phyloP scores from a whole-genome alignment of 257 asterid species.

The Lantana camara region DNA sequence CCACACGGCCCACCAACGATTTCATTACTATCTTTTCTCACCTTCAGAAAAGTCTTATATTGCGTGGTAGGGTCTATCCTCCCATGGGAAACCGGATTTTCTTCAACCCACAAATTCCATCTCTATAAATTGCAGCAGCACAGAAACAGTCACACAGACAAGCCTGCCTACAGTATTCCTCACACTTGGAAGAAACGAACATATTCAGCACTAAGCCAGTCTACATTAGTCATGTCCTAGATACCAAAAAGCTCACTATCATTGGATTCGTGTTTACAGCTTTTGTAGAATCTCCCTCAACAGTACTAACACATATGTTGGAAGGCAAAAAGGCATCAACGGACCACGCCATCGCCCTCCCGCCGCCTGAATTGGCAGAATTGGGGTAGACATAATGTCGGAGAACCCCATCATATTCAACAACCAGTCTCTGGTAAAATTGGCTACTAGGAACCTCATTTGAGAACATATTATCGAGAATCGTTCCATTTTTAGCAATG shows the following conservation, averaged over 20 bases:
- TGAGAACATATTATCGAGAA: background rate
- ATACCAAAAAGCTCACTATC: constrained; percentile 16
- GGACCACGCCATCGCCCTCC: constrained; percentile 35
- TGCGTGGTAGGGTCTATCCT: background rate
- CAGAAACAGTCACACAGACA: constrained; percentile 55
- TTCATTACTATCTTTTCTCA: background rate
- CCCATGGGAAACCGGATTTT: constrained; percentile 46
- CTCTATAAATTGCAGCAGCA: constrained; percentile 35
- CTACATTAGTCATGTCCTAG: constrained; percentile 1
- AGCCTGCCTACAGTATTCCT: constrained; percentile 31
- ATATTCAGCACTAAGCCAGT: constrained; percentile 46
- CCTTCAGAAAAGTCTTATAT: constrained; percentile 30
- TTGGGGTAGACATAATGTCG: constrained; percentile 33
- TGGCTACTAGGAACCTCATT: background rate
- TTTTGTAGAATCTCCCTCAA: constrained; percentile 19
- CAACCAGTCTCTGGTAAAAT: constrained; percentile 28
- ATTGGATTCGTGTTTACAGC: constrained; percentile 24
- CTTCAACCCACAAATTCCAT: constrained; percentile 44
- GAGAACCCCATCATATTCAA: constrained; percentile 39
- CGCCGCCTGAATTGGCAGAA: too few species aligned
- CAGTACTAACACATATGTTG: constrained; percentile 42
- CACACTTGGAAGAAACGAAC: background rate
- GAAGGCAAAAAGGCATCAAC: constrained; percentile 29
- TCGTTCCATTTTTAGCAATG: constrained; percentile 18
- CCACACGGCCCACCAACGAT: too few species aligned